Evolutionary conservation across 1,139 yeast genomes (phyloP).

Genomic region (Yamadazyma diospyri): DNA sequence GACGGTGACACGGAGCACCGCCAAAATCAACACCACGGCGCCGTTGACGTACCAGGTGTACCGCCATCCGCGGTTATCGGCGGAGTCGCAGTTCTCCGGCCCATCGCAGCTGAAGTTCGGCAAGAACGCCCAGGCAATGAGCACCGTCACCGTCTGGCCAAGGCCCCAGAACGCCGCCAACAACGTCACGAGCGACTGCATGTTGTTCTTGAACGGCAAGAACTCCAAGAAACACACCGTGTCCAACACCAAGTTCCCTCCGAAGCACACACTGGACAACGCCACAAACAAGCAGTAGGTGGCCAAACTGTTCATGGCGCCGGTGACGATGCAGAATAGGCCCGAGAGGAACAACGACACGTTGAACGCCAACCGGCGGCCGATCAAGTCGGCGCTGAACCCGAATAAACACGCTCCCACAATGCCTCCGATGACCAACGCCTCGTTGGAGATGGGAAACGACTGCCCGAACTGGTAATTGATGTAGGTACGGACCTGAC

Average conservation of each 20-base stretch:
- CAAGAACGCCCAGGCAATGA: slow-evolving; percentile 57
- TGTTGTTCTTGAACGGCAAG: slow-evolving; percentile 42
- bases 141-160: slow-evolving; percentile 54
- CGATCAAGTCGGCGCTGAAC: slow-evolving; percentile 56
- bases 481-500: slow-evolving; percentile 34
- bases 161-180: slow-evolving; percentile 64
- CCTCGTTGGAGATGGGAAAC: slow-evolving; percentile 29
- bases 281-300: slow-evolving; percentile 50
- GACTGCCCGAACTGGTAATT: slow-evolving; percentile 40
- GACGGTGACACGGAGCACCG: slow-evolving; percentile 44
- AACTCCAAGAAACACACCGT: slow-evolving; percentile 59
- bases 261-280: slow-evolving; percentile 46
- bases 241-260: slow-evolving; percentile 62
- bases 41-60: slow-evolving; percentile 54
- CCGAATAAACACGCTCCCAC: slow-evolving; percentile 59
- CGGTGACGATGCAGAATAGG: slow-evolving; percentile 48
- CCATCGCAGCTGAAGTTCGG: slow-evolving; percentile 46
- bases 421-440: slow-evolving; percentile 44
- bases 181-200: slow-evolving; percentile 50
- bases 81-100: slow-evolving; percentile 37
- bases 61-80: slow-evolving; percentile 57
- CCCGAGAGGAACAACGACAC: slow-evolving; percentile 49
- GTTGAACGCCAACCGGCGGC: slow-evolving; percentile 56
- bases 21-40: slow-evolving; percentile 48
- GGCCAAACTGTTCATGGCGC: slow-evolving; percentile 47